Evolutionary conservation across 108 stramenopile genomes (phyloP).

Genomic region (Bacterosira constricta): DNA sequence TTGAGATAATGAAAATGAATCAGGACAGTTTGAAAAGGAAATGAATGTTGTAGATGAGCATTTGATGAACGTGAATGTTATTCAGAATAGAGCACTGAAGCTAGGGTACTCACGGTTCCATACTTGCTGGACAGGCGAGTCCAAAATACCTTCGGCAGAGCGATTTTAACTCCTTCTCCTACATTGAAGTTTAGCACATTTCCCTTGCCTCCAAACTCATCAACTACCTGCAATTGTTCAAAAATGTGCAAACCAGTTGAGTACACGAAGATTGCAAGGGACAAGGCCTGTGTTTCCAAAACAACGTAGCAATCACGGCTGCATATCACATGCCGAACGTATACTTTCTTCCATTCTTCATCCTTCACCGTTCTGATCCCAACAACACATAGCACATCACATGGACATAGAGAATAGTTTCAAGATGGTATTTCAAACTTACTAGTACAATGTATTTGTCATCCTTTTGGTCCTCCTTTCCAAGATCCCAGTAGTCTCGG

Average conservation of each 20-base stretch:
- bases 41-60: no score
- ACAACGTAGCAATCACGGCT: no score
- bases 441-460: constrained; percentile 87
- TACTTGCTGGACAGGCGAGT: constrained; percentile 78
- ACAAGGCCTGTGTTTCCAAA: no score
- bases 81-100: no score
- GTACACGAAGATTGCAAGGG: no score
- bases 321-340: no score
- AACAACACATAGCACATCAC: neutral
- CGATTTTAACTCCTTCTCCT: constrained; percentile 85
- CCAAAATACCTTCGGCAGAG: constrained; percentile 89
- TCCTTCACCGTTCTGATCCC: no score
- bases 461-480: constrained; percentile 87
- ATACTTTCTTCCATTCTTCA: no score
- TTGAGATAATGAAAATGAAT: no score
- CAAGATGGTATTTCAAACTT: neutral
- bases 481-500: constrained; percentile 88
- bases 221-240: constrained; percentile 68
- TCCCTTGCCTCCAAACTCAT: constrained; percentile 86
- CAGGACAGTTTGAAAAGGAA: no score
- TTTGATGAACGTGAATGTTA: no score
- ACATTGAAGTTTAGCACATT: constrained; percentile 91
- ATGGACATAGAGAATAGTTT: neutral
- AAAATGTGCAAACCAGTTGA: no score
- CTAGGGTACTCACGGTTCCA: constrained; percentile 64